Base-by-base conservation (phyloP, 257 asterid genomes). In the Petunia axillaris region DNA sequence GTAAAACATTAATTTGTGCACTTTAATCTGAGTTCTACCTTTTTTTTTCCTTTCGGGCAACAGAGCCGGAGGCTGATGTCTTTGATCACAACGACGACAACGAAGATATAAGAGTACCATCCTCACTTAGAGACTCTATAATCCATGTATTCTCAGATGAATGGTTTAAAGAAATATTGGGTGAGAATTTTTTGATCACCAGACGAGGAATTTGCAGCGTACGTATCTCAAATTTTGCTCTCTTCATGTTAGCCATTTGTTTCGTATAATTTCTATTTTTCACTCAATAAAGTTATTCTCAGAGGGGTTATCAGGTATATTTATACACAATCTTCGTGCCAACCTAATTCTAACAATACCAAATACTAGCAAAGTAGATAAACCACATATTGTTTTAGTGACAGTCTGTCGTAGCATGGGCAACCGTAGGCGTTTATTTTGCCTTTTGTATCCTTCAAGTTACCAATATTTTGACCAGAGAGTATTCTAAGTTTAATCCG, bases 61-160 rank as follows among this genome's bases (percentile, higher is more conserved):
- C 93, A 94, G 97, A 87, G 64, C 95, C 84, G 52, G 87, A 95
- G 76, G 97, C 98, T 2, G 94, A 91, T 85, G 83, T 76, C 84
- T 80, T 86, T 66, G 90, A 89, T 85, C 89, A 82, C 55, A 87
- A 86, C 82, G 87, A 91, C 83, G 85, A 70, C 8, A 65, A 65
- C 6, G 67, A 65, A 0, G 52, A 40, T 40, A 65, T 40, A 79
- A 87, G 98, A 81, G 84, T 95, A 65, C 98, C 98, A 8, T 25
- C 79, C 62, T 87, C 94, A 7, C 97, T 94, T 73, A 85, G 95
- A 1, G 96, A 91, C 81, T 87, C 97, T 55, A 86, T 94, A 44
- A 96, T 91, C 81, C 95, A 97, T 80, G 95, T 94, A 5, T 91
- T 87, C 78, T 85, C 87, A 79, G 90, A 94, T 79, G 7, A 71